Base-by-base conservation (phyloP, 257 asterid genomes). In the Solanum medicagineum region DNA sequence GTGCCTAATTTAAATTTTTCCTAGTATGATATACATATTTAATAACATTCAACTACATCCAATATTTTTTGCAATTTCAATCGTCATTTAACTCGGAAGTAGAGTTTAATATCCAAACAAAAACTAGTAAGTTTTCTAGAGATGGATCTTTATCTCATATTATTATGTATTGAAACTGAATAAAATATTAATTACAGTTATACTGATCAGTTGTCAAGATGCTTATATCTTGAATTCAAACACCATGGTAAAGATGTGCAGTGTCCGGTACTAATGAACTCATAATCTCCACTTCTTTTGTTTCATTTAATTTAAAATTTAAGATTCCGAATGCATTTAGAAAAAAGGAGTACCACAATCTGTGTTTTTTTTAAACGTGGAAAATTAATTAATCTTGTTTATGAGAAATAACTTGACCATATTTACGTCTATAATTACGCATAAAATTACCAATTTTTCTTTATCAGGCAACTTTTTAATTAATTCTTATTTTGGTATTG, bases 161-260 rank as follows among this genome's bases (percentile, higher is more conserved):
- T 40, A 42, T 42, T 70, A 70, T 5, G 80, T 45, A 74, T 8
- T n/a, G 56, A 83, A 4, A 29, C 13, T 70, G 20, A 51, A 20
- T 12, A 85, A 24, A n/a, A 32, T 29, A 47, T 87, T 85, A 15
- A 47, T 88, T 85, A 3, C 91, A 95, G 98, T 90, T 96, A 96
- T 32, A 80, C 93, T 24, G 97, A 95, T 81, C 97, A 92, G 85
- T 62, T 94, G 15, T 91, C 98, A 6, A 92, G 92, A 89, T 89
- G 98, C 86, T 83, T 96, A 51, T 87, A 92, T 24, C 89, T 91
- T 44, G 99, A 94, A 88, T 96, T 93, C 89, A 91, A 89, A 73
- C 60, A 80, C 12, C 17, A 83, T 22, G 97, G 98, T 2, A 91
- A 94, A 54, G 92, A 93, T 86, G 91, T 96, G 5, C 99, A 96